A percentile compares a stretch with the other conserved stretches of the same genome.
phyloP scores from a whole-genome alignment of 345 rosid genomes.

The Gossypium arboreum region DNA sequence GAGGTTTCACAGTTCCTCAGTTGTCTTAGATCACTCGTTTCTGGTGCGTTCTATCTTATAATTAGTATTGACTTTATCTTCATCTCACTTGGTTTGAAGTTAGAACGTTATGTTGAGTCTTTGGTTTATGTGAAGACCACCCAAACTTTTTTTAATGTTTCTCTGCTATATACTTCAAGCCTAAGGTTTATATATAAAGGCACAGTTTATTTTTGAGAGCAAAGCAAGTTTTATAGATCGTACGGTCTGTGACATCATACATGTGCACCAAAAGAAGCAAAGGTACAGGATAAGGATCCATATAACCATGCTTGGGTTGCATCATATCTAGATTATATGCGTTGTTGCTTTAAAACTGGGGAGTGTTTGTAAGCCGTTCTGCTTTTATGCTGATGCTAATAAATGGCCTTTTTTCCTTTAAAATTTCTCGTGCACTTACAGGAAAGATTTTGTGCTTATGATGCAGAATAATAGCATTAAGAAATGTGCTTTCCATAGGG shows the following conservation, averaged over 20 bases:
- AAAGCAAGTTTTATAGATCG: not conserved
- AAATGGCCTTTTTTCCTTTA: not conserved
- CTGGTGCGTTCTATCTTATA: not conserved
- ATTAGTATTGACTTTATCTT: not conserved
- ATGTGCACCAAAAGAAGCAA: not conserved
- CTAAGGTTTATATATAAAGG: not conserved
- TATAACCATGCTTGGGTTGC: not conserved
- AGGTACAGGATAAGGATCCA: not conserved
- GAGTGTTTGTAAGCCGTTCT: conserved; percentile 1
- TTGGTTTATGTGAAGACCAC: not conserved
- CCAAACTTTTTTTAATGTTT: not conserved
- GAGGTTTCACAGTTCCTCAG: not conserved
- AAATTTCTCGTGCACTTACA: not conserved
- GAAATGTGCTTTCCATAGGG: not conserved
- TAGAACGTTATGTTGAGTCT: not conserved
- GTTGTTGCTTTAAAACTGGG: conserved; percentile 4
- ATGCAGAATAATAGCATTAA: not conserved
- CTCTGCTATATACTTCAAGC: not conserved
- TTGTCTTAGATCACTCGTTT: not conserved
- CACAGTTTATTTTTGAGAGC: not conserved
- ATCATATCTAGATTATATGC: not conserved
- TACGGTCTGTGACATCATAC: not conserved
- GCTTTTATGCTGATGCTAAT: not conserved
- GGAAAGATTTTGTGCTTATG: not conserved
- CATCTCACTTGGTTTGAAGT: not conserved